phyloP scores from a whole-genome alignment of 2,329 filamentous ascomycete species.

The Tolypocladium ovalisporum region DNA sequence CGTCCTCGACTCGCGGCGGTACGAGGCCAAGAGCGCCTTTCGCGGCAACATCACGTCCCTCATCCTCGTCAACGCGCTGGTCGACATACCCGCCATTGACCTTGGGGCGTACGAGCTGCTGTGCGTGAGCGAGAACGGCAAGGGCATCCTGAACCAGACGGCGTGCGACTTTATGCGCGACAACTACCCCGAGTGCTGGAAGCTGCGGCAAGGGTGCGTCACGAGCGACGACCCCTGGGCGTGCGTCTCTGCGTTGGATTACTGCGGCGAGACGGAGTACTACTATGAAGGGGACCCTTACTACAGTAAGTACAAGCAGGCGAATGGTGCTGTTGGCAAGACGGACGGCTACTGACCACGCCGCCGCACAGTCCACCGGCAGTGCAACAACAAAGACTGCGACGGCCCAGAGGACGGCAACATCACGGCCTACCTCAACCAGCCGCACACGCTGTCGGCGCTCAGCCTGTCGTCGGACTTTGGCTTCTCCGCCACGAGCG shows the following conservation, averaged over 20 bases:
- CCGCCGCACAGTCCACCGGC: not conserved
- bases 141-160: slow-evolving; percentile 1
- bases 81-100: slow-evolving; percentile 3
- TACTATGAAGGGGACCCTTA: not conserved
- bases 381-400: not conserved
- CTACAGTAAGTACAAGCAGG: not conserved
- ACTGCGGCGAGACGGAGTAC: not conserved
- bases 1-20: slow-evolving; percentile 4
- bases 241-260: not conserved
- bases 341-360: not conserved
- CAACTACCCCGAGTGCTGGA: not conserved
- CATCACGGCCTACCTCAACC: not conserved
- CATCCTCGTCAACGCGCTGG: slow-evolving; percentile 4
- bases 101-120: slow-evolving; percentile 3
- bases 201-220: slow-evolving; percentile 1
- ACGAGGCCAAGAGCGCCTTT: slow-evolving; percentile 2
- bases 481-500: not conserved
- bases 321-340: not conserved
- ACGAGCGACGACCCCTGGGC: not conserved
- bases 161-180: not conserved
- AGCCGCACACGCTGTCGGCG: not conserved
- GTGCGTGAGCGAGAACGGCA: not conserved
- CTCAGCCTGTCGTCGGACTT: not conserved
- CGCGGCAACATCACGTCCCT: slow-evolving; percentile 5
- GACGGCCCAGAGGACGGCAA: not conserved